Evolutionary conservation across 495 filamentous ascomycete species (phyloP).

Genomic region (Daldinia childiae): DNA sequence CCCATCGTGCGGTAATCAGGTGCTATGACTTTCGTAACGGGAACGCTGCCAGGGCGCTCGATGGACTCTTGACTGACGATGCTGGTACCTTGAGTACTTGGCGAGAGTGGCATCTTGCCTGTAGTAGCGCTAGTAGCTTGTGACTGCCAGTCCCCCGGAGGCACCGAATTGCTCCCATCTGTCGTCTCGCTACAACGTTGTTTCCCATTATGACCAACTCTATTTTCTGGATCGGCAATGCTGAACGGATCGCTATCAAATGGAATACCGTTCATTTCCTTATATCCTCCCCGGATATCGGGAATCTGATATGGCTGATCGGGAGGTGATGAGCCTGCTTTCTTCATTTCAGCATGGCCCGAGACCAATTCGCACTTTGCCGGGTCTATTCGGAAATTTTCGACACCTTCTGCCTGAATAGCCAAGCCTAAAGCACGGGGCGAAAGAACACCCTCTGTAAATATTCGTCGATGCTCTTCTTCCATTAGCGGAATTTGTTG

Average conservation of each 20-base stretch:
- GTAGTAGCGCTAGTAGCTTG: slow-evolving; percentile 66
- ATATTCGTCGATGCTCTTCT: slow-evolving; percentile 34
- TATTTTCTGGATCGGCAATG: slow-evolving; percentile 41
- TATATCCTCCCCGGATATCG: slow-evolving; percentile 41
- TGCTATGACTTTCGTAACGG: slow-evolving; percentile 50
- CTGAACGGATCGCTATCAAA: slow-evolving; percentile 53
- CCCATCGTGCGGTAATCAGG: slow-evolving; percentile 46
- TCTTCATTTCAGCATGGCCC: slow-evolving; percentile 38
- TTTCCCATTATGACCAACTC: slow-evolving; percentile 48
- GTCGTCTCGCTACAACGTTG: slow-evolving; percentile 63
- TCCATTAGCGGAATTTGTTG: slow-evolving; percentile 51
- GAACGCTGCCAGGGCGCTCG: slow-evolving; percentile 54
- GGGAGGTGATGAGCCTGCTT: slow-evolving; percentile 31
- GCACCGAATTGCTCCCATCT: slow-evolving; percentile 59
- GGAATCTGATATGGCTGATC: slow-evolving; percentile 32
- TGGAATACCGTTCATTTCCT: slow-evolving; percentile 52
- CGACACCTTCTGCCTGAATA: slow-evolving; percentile 40
- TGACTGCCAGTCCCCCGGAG: slow-evolving; percentile 61
- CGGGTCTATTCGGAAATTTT: slow-evolving; percentile 21
- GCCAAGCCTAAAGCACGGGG: slow-evolving; percentile 53
- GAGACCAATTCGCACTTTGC: slow-evolving; percentile 29
- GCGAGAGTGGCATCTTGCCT: slow-evolving; percentile 65
- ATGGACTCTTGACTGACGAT: slow-evolving; percentile 62
- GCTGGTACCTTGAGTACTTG: slow-evolving; percentile 66
- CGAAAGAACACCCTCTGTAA: slow-evolving; percentile 51